phyloP scores from a whole-genome alignment of 176 grass and related monocot genomes.

The Carex pumila region DNA sequence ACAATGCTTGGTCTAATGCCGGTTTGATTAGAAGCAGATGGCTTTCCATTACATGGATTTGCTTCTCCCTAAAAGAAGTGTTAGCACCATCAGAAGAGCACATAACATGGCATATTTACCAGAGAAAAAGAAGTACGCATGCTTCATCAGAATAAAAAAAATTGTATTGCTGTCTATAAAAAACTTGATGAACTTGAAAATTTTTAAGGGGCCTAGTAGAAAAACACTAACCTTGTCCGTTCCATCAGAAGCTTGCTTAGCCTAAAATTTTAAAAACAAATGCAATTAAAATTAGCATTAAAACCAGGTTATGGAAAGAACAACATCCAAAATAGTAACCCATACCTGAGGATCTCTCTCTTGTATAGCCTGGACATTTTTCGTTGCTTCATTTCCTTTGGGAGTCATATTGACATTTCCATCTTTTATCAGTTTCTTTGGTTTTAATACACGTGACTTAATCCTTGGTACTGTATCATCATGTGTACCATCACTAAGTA shows the following conservation, averaged over 20 bases:
- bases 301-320: background rate
- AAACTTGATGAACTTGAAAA: background rate
- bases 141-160: constrained; percentile 23
- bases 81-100: constrained; percentile 21
- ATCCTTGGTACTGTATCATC: constrained; percentile 97
- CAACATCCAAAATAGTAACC: constrained; percentile 12
- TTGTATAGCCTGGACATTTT: constrained; percentile 20
- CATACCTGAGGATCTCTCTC: constrained; percentile 45
- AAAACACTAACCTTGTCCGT: constrained; percentile 33
- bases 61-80: constrained; percentile 37
- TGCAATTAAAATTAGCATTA: background rate
- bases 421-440: constrained; percentile 35
- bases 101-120: constrained; percentile 1
- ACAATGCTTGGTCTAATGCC: constrained; percentile 77
- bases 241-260: constrained; percentile 37
- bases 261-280: constrained; percentile 35
- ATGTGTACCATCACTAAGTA: constrained; percentile 75
- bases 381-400: constrained; percentile 38
- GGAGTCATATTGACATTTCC: constrained; percentile 41
- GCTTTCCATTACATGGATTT: constrained; percentile 57
- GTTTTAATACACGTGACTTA: constrained; percentile 62
- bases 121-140: constrained; percentile 16
- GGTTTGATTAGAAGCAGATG: constrained; percentile 50
- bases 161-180: background rate
- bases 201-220: constrained; percentile 1